Conservation (phyloP, 139 green algal genomes). For the Chara braunii region DNA sequence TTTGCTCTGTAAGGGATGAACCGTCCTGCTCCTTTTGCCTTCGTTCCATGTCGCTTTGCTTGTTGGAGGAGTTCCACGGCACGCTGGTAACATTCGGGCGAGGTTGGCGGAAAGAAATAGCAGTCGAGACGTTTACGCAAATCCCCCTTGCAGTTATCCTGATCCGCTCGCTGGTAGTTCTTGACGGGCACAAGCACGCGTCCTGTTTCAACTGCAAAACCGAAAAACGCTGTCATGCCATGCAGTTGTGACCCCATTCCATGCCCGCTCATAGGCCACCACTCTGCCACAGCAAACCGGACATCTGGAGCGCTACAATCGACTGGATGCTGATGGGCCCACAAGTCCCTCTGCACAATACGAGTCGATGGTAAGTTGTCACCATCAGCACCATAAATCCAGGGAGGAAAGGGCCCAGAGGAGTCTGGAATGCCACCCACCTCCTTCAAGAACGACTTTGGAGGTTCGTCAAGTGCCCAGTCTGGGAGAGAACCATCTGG, state of each 20-base stretch:
- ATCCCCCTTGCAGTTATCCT: not conserved
- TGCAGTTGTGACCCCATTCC: constrained; percentile 34
- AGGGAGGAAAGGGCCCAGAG: constrained; percentile 10
- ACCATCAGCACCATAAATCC: constrained; percentile 9
- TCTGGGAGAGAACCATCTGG: too few species aligned
- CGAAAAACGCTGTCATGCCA: constrained; percentile 17
- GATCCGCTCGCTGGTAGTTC: not conserved
- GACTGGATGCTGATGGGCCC: constrained; percentile 14
- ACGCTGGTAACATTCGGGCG: not conserved
- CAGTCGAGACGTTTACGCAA: not conserved
- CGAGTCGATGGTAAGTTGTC: constrained; percentile 21
- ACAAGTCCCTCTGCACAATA: constrained; percentile 11
- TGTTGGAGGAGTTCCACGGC: too few species aligned
- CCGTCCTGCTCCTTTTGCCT: too few species aligned
- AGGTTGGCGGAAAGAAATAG: constrained; percentile 2
- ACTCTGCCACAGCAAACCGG: constrained; percentile 19
- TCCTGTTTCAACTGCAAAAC: not conserved
- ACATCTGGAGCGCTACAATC: constrained; percentile 12
- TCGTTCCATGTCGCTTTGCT: too few species aligned
- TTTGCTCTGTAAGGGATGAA: too few species aligned
- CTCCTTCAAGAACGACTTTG: too few species aligned
- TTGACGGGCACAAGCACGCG: not conserved
- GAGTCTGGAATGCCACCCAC: too few species aligned
- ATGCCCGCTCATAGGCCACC: not conserved
- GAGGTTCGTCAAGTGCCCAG: too few species aligned